A percentile compares a stretch with the other conserved stretches of the same genome.
These are phyloP conservation scores for Lactifluus volemus DNA, from an alignment of 768 basidiomycete genomes.

Conservation along the genomic window DNA sequence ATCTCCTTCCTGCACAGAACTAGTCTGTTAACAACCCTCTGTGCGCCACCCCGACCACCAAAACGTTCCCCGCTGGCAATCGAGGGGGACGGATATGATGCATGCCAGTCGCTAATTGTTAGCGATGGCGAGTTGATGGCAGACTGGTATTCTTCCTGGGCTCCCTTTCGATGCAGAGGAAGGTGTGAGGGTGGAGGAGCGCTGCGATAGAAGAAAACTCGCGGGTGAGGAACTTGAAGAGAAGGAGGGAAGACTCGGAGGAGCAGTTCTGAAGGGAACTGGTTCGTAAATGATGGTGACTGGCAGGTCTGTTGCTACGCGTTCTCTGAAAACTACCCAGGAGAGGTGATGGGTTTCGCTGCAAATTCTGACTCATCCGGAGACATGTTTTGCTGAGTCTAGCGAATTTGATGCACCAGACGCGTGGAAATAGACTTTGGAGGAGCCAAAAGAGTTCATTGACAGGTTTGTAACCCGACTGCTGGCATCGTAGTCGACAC, in stretches of 20 bases:
- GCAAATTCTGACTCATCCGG: constrained; percentile 18
- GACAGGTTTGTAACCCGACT: neutral
- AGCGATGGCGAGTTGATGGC: constrained; percentile 7
- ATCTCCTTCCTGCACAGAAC: neutral
- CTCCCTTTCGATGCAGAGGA: neutral
- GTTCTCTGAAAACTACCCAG: constrained; percentile 44
- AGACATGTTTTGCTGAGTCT: constrained; percentile 31
- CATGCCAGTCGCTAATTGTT: constrained; percentile 3
- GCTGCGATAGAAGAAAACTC: neutral
- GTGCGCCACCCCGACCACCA: constrained; percentile 41
- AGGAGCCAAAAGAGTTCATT: neutral
- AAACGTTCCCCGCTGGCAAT: constrained; percentile 36
- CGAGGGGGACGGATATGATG: constrained; percentile 25
- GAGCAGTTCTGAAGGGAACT: neutral
- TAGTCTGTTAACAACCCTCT: constrained; percentile 27
- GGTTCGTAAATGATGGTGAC: neutral
- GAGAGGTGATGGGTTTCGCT: constrained; percentile 6
- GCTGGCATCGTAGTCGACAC: neutral
- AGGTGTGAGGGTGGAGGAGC: constrained; percentile 9
- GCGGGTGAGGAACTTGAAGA: constrained; percentile 3
- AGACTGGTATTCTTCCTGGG: constrained; percentile 8
- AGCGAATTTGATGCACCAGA: constrained; percentile 27
- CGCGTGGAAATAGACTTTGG: neutral
- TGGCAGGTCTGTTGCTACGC: constrained; percentile 24
- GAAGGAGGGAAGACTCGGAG: constrained; percentile 22